These are phyloP conservation scores for Crithidia brevicula DNA, from an alignment of 208 protist genomes.

Conservation along the genomic window DNA sequence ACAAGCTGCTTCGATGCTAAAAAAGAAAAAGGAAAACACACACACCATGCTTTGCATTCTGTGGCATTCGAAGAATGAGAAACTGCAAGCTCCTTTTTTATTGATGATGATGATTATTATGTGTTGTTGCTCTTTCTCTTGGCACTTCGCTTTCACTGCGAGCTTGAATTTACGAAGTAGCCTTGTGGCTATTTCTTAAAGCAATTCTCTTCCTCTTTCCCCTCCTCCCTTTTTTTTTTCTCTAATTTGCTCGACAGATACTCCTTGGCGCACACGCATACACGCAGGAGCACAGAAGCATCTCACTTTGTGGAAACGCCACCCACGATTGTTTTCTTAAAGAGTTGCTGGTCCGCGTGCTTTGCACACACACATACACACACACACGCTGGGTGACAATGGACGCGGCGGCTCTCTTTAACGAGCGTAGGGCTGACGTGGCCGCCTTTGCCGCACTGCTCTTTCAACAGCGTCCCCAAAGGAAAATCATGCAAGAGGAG, in stretches of 20 bases:
- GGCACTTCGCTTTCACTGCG: no score
- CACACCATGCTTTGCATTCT: not conserved
- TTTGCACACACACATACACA: no score
- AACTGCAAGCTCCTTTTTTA: not conserved
- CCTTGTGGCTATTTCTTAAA: not conserved
- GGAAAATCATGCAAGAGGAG: no score
- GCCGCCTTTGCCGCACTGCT: conserved; percentile 44
- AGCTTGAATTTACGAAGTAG: no score
- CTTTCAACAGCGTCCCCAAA: no score
- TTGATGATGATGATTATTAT: no score
- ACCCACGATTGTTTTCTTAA: no score
- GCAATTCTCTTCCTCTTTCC: not conserved
- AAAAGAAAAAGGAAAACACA: not conserved
- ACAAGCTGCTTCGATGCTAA: no score
- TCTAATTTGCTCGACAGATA: not conserved
- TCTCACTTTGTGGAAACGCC: not conserved
- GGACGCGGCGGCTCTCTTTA: conserved; percentile 50
- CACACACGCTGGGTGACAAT: no score
- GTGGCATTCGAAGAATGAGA: not conserved
- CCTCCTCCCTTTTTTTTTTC: conserved; percentile 8
- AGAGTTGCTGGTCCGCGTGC: no score
- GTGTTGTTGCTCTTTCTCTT: no score
- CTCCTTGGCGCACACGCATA: not conserved
- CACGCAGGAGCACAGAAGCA: not conserved
- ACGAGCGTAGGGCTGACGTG: conserved; percentile 40